Percentiles rank a stretch among this genome's conserved stretches.
phyloP scores from a whole-genome alignment of 352 stramenopile species.

The Phytophthora cactorum region DNA sequence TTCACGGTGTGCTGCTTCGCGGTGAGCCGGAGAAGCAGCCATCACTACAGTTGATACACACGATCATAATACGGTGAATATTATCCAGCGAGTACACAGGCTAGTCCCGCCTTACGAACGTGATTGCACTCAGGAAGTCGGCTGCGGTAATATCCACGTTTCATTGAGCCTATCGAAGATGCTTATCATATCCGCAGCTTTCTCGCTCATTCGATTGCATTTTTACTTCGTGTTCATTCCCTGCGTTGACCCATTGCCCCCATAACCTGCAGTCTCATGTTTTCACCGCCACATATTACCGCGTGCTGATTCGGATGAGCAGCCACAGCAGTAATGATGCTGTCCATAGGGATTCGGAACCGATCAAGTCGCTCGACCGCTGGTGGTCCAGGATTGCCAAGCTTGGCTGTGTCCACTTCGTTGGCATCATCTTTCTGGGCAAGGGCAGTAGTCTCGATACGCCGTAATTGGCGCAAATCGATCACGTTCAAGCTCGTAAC shows the following conservation, averaged over 20 bases:
- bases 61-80: too few relatives aligned
- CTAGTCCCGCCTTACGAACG: too few relatives aligned
- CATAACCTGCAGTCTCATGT: constrained; percentile 47
- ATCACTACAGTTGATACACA: too few relatives aligned
- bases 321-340: constrained; percentile 53
- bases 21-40: too few relatives aligned
- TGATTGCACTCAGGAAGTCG: too few relatives aligned
- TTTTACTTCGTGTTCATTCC: not conserved
- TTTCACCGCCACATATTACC: constrained; percentile 55
- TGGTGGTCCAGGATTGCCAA: constrained; percentile 3
- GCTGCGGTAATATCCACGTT: too few relatives aligned
- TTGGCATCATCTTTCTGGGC: not conserved
- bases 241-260: constrained; percentile 17
- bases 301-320: constrained; percentile 50
- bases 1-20: too few relatives aligned
- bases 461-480: constrained; percentile 52
- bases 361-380: constrained; percentile 47
- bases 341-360: constrained; percentile 55
- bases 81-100: too few relatives aligned
- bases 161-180: not conserved
- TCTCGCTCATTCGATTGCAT: too few relatives aligned
- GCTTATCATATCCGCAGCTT: not conserved
- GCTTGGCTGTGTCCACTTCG: constrained; percentile 3
- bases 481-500: constrained; percentile 52
- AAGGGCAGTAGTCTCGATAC: not conserved